These are phyloP conservation scores for Colletotrichum eleusines DNA, from an alignment of 2,329 filamentous ascomycete species.

Conservation along the genomic window DNA sequence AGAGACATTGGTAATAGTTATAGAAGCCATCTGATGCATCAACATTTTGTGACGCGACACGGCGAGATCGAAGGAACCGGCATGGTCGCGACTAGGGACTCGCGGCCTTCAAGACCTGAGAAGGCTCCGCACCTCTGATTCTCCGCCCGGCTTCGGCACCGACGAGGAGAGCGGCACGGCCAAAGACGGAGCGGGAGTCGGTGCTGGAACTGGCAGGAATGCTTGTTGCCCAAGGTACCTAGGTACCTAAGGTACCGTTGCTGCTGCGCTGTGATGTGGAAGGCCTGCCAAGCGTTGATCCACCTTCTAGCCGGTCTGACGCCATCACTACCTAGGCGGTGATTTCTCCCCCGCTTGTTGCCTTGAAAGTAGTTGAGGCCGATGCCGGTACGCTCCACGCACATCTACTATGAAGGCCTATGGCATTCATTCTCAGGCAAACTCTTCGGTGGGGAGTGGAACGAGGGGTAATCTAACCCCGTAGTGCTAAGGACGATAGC, in stretches of 20 bases:
- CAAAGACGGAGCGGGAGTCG: slow-evolving; percentile 12
- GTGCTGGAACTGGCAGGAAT: background rate
- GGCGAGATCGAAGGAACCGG: background rate
- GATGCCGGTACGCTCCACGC: slow-evolving; percentile 20
- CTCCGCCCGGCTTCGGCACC: background rate
- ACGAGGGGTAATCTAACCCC: background rate
- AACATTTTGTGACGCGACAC: background rate
- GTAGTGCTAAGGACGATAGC: background rate
- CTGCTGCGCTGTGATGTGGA: slow-evolving; percentile 7
- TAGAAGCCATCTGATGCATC: background rate
- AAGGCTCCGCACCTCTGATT: background rate
- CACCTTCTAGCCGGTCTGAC: slow-evolving; percentile 38
- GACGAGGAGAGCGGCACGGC: slow-evolving; percentile 8
- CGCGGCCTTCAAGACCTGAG: background rate
- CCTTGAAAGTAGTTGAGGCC: slow-evolving; percentile 17
- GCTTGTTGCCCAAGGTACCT: background rate
- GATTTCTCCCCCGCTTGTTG: slow-evolving; percentile 7
- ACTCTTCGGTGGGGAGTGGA: background rate
- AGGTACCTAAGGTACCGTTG: background rate
- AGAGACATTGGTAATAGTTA: background rate
- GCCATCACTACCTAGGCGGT: slow-evolving; percentile 26
- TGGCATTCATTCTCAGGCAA: background rate
- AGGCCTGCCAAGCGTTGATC: slow-evolving; percentile 31
- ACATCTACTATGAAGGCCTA: background rate
- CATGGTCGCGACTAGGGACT: background rate